Conservation (phyloP, 2,329 filamentous ascomycete species). For the Talaromyces rugulosus region DNA sequence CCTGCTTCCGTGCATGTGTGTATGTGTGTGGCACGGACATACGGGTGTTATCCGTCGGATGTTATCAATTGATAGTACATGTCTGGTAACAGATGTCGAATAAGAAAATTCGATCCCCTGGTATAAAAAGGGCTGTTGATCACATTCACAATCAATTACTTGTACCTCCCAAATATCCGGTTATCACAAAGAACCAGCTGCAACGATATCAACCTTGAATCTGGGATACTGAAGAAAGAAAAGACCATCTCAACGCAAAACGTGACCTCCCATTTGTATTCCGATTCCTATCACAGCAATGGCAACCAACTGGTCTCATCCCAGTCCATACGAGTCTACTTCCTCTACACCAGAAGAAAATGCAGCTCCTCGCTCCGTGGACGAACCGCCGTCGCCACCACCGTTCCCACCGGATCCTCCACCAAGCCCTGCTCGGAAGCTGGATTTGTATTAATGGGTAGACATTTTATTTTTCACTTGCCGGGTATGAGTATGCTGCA, state of each 20-base stretch:
- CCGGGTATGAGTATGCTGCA: background rate
- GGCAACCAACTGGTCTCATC: too few relatives aligned
- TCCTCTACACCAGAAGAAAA: background rate
- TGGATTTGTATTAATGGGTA: background rate
- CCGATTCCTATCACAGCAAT: background rate
- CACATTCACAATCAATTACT: background rate
- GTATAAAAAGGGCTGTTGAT: background rate
- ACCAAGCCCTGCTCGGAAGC: slow-evolving; percentile 29
- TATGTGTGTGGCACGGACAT: background rate
- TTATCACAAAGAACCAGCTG: background rate
- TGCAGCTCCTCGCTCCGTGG: slow-evolving; percentile 9
- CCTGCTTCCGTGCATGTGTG: background rate
- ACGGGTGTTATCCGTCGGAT: background rate
- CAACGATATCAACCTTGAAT: too few relatives aligned
- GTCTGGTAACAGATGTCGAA: background rate
- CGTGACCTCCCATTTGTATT: background rate
- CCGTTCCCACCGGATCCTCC: slow-evolving; percentile 38
- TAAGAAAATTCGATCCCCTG: background rate
- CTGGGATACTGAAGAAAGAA: too few relatives aligned
- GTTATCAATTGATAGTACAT: background rate
- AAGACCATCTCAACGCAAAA: background rate
- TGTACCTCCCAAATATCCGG: too few relatives aligned
- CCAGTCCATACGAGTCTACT: background rate
- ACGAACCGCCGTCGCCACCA: slow-evolving; percentile 24
- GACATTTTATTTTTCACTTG: background rate